phyloP scores from a whole-genome alignment of 306 rosid genomes.

The Dryas drummondii region DNA sequence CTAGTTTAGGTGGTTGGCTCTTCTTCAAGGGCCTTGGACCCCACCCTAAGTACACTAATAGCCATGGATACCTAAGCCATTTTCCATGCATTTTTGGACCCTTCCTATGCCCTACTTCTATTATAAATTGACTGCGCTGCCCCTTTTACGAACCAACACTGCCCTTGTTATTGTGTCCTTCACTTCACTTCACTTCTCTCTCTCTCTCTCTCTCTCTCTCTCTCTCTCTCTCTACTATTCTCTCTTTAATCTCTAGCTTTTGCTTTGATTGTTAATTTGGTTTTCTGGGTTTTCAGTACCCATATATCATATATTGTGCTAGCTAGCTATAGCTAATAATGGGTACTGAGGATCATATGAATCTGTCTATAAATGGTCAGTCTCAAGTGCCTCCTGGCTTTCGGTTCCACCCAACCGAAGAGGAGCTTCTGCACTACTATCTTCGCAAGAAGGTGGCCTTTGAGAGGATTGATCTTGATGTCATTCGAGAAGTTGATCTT shows the following conservation, averaged over 20 bases:
- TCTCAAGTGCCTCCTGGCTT: slow-evolving; percentile 61
- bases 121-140: slow-evolving; percentile 50
- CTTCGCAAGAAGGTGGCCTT: slow-evolving; percentile 52
- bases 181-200: neutral
- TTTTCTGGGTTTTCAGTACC: neutral
- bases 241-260: neutral
- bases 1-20: slow-evolving; percentile 50
- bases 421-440: slow-evolving; percentile 64
- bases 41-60: slow-evolving; percentile 49
- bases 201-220: neutral
- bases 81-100: slow-evolving; percentile 56
- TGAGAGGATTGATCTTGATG: slow-evolving; percentile 61
- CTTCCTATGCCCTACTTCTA: slow-evolving; percentile 32
- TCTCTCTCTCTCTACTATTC: slow-evolving; percentile 2
- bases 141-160: slow-evolving; percentile 25
- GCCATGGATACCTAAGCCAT: slow-evolving; percentile 38
- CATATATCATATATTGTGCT: too few relatives aligned
- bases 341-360: slow-evolving; percentile 37
- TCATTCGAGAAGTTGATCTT: slow-evolving; percentile 58
- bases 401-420: slow-evolving; percentile 60
- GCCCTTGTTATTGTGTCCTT: slow-evolving; percentile 4
- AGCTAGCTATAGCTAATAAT: neutral
- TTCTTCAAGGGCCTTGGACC: slow-evolving; percentile 29
- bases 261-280: too few relatives aligned
- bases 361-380: slow-evolving; percentile 52